Percentiles rank a stretch among this genome's conserved stretches.
Conservation (phyloP, 768 basidiomycete species). For the Phylloporus sp. region DNA sequence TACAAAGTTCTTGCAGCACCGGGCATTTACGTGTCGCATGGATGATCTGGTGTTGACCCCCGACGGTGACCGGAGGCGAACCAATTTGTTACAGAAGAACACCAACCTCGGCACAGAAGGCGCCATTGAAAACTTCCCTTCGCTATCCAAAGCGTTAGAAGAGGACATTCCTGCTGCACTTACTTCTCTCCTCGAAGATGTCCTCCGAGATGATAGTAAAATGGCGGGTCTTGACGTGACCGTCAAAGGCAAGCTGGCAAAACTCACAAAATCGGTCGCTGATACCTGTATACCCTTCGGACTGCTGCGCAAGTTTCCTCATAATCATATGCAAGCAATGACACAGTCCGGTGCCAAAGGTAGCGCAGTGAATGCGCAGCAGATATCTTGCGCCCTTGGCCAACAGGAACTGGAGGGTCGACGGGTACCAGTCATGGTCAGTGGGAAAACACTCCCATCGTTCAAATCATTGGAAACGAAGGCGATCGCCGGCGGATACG, state of each 20-base stretch:
- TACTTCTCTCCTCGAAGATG: slow-evolving; percentile 74
- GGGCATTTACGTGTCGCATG: slow-evolving; percentile 98
- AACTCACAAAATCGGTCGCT: slow-evolving; percentile 86
- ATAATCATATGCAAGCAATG: slow-evolving; percentile 99
- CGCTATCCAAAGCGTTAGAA: slow-evolving; percentile 47
- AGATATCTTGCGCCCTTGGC: slow-evolving; percentile 96
- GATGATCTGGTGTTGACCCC: slow-evolving; percentile 91
- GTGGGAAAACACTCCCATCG: slow-evolving; percentile 95
- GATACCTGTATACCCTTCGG: slow-evolving; percentile 82
- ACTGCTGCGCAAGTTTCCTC: slow-evolving; percentile 89
- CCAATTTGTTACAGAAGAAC: slow-evolving; percentile 61
- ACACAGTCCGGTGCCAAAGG: slow-evolving; percentile 98
- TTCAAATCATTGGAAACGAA: slow-evolving; percentile 98
- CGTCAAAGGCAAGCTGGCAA: slow-evolving; percentile 78
- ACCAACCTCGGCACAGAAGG: slow-evolving; percentile 76
- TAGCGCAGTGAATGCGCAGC: slow-evolving; percentile 92
- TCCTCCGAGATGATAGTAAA: slow-evolving; percentile 90
- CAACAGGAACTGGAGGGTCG: slow-evolving; percentile 98
- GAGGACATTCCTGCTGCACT: slow-evolving; percentile 56
- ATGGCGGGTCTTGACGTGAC: slow-evolving; percentile 96
- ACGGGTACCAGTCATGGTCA: slow-evolving; percentile 98
- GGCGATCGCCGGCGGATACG: slow-evolving; percentile 96
- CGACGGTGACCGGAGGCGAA: slow-evolving; percentile 67
- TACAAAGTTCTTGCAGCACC: slow-evolving; percentile 94
- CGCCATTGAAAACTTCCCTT: slow-evolving; percentile 87